Conservation (phyloP, 805 yeast species). For the Wickerhamiella azyma region DNA sequence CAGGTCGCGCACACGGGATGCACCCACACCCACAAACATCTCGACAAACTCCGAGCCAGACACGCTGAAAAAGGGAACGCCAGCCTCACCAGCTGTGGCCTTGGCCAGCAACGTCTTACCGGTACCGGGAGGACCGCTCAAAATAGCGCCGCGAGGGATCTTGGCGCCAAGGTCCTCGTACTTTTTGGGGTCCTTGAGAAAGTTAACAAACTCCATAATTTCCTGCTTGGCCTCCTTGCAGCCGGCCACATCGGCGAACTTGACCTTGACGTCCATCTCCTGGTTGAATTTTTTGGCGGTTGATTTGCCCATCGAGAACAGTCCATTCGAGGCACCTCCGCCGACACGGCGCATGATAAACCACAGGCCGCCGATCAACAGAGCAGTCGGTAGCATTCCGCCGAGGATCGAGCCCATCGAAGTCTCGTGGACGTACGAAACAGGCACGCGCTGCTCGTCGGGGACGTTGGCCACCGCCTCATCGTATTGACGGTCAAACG, state of each 20-base stretch:
- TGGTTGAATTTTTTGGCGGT: constrained; percentile 84
- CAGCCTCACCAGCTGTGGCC: constrained; percentile 99
- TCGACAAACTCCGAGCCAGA: constrained; percentile 97
- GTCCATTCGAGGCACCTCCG: constrained; percentile 56
- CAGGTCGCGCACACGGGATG: constrained; percentile 91
- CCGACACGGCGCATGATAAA: constrained; percentile 60
- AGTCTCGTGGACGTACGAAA: constrained; percentile 62
- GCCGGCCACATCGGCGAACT: constrained; percentile 93
- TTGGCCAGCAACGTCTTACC: constrained; percentile 95
- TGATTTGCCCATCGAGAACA: constrained; percentile 74
- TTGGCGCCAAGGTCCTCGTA: constrained; percentile 91
- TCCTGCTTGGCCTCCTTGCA: constrained; percentile 94
- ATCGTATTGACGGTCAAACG: constrained; percentile 68
- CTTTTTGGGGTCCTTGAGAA: constrained; percentile 77
- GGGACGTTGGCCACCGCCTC: constrained; percentile 53
- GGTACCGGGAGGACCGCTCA: constrained; percentile 98
- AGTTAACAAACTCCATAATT: constrained; percentile 93
- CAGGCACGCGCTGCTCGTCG: constrained; percentile 59
- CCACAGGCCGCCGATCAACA: constrained; percentile 78
- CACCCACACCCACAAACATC: constrained; percentile 99
- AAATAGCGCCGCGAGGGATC: constrained; percentile 94
- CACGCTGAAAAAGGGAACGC: constrained; percentile 90
- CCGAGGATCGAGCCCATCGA: constrained; percentile 46
- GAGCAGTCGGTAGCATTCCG: constrained; percentile 76
- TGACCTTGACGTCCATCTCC: constrained; percentile 78